A percentile compares a stretch with the other conserved stretches of the same genome.
Conservation (phyloP, 305 asterid genomes). For the Fraxinus nigra region DNA sequence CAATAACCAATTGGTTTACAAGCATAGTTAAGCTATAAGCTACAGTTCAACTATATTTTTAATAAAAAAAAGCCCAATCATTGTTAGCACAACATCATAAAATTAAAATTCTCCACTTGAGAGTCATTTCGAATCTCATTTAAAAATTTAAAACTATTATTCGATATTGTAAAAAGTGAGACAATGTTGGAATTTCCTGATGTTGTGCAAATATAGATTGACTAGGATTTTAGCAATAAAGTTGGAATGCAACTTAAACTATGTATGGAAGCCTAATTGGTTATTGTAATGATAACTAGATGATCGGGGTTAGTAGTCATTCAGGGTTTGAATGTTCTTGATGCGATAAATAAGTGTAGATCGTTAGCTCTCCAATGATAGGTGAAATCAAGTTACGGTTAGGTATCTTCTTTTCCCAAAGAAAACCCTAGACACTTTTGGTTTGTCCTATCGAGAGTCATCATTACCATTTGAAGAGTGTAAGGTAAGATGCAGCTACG, state of each 20-base stretch:
- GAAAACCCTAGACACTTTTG: background rate
- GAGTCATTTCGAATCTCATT: background rate
- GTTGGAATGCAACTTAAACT: background rate
- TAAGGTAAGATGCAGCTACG: background rate
- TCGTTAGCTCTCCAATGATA: background rate
- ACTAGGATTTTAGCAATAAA: background rate
- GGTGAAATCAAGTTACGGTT: background rate
- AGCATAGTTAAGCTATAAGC: background rate
- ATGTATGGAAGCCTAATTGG: background rate
- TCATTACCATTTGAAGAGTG: background rate
- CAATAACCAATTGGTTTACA: background rate
- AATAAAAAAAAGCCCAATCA: background rate
- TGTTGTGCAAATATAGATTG: background rate
- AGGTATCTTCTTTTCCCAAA: background rate
- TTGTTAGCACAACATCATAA: background rate
- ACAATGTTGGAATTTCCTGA: background rate
- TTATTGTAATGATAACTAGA: background rate
- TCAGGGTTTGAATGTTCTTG: background rate
- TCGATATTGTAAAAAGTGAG: background rate
- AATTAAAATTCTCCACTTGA: background rate
- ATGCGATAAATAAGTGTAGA: background rate
- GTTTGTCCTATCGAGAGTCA: background rate
- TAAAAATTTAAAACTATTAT: background rate
- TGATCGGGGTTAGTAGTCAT: background rate
- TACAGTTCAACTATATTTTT: background rate